A percentile compares a stretch with the other conserved stretches of the same genome.
phyloP scores from a whole-genome alignment of 2,329 filamentous ascomycete species.

The Colletotrichum brevisporum region DNA sequence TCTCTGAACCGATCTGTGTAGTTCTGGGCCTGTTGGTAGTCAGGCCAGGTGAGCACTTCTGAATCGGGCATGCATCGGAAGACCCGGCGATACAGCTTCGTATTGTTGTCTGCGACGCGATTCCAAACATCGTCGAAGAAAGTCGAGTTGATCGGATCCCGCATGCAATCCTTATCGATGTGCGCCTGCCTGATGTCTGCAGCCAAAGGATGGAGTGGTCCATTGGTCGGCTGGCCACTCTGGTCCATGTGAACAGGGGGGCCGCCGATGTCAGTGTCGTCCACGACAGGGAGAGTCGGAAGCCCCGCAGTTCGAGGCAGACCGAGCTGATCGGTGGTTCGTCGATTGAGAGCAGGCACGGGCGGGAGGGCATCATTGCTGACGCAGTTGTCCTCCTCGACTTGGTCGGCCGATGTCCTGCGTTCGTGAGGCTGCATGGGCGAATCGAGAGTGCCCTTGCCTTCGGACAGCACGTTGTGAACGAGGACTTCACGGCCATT shows the following conservation, averaged over 20 bases:
- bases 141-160: constrained; percentile 83
- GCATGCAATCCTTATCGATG: constrained; percentile 93
- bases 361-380: constrained; percentile 71
- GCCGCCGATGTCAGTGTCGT: constrained; percentile 88
- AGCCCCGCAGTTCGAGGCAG: constrained; percentile 79
- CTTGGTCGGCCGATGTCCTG: constrained; percentile 41
- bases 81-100: constrained; percentile 91
- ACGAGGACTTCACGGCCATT: constrained; percentile 80
- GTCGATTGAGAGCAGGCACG: constrained; percentile 67
- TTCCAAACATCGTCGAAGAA: constrained; percentile 95
- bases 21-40: constrained; percentile 86
- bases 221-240: constrained; percentile 61
- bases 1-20: constrained; percentile 85
- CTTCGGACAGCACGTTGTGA: constrained; percentile 73
- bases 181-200: constrained; percentile 80
- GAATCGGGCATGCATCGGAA: constrained; percentile 98
- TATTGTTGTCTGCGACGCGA: constrained; percentile 91
- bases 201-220: constrained; percentile 66
- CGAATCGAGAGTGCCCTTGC: constrained; percentile 69
- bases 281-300: constrained; percentile 76
- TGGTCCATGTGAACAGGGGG: constrained; percentile 73
- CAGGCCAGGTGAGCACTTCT: constrained; percentile 92
- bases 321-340: constrained; percentile 76
- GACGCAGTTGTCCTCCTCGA: constrained; percentile 43
- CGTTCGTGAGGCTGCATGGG: constrained; percentile 61